These are phyloP conservation scores for Ascocoryne sarcoides DNA, from an alignment of 2,329 filamentous ascomycete genomes.

Conservation along the genomic window DNA sequence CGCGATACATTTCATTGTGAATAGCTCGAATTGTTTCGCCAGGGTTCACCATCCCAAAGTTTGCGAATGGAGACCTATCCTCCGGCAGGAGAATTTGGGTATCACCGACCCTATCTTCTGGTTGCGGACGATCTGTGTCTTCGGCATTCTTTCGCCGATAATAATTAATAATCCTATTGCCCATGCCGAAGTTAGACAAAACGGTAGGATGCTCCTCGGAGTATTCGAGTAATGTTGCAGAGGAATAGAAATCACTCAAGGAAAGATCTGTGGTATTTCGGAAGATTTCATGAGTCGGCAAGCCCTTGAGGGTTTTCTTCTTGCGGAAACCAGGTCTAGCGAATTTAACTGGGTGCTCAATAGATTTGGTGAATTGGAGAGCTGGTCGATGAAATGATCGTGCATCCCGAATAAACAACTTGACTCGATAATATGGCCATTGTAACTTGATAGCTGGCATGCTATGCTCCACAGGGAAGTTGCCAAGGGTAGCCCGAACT, in stretches of 20 bases:
- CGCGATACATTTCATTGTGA: constrained; percentile 91
- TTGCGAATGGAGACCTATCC: constrained; percentile 90
- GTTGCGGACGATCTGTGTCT: constrained; percentile 35
- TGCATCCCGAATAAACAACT: constrained; percentile 61
- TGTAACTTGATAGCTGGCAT: constrained; percentile 84
- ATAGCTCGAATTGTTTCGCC: constrained; percentile 86
- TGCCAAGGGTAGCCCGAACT: constrained; percentile 83
- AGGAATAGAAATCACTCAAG: constrained; percentile 73
- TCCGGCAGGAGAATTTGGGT: constrained; percentile 81
- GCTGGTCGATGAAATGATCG: constrained; percentile 78
- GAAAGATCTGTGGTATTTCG: constrained; percentile 73
- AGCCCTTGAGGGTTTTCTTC: constrained; percentile 73
- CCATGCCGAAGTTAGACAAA: constrained; percentile 96
- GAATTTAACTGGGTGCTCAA: constrained; percentile 63
- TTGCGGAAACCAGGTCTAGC: constrained; percentile 65
- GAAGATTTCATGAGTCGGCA: constrained; percentile 71
- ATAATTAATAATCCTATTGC: constrained; percentile 91
- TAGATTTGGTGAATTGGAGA: constrained; percentile 60
- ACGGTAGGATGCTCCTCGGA: constrained; percentile 89
- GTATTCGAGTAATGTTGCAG: constrained; percentile 84
- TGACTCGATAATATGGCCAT: constrained; percentile 93
- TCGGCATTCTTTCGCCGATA: constrained; percentile 74
- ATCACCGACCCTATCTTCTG: constrained; percentile 70
- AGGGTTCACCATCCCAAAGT: constrained; percentile 86
- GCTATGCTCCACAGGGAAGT: constrained; percentile 88